Conservation (phyloP, 805 yeast species). For the Starmera caribaea region DNA sequence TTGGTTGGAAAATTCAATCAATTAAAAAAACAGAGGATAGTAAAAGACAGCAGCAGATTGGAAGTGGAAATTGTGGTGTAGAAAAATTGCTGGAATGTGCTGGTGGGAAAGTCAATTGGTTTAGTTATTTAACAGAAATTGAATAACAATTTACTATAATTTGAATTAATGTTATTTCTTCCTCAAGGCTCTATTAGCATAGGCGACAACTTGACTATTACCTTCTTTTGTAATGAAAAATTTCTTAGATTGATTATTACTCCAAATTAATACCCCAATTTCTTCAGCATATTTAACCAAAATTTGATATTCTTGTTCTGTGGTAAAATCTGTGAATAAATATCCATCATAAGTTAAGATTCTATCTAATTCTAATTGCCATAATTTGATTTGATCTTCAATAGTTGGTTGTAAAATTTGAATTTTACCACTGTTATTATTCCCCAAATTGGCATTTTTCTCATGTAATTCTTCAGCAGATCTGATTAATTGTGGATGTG, state of each 20-base stretch:
- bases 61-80: background rate
- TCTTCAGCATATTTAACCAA: conserved; percentile 76
- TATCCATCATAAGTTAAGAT: conserved; percentile 82
- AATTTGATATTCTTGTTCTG: conserved; percentile 63
- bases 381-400: conserved; percentile 88
- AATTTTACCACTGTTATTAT: conserved; percentile 37
- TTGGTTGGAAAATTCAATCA: conserved; percentile 20
- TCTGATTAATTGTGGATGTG: conserved; percentile 84
- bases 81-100: background rate
- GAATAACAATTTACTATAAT: background rate
- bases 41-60: background rate
- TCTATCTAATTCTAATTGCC: conserved; percentile 96
- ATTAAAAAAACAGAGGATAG: background rate
- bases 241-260: conserved; percentile 53
- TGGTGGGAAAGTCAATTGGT: conserved; percentile 1
- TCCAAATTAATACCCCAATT: conserved; percentile 88
- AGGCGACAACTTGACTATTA: conserved; percentile 82
- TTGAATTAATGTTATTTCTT: conserved; percentile 5
- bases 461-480: conserved; percentile 60
- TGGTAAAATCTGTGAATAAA: conserved; percentile 76
- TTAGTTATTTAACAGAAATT: background rate
- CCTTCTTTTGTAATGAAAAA: conserved; percentile 89
- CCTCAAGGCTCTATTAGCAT: conserved; percentile 56
- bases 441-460: conserved; percentile 53
- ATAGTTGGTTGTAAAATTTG: conserved; percentile 88